Base-by-base conservation (phyloP, 164 flowering plant genomes). In the Kingdonia uniflora region DNA sequence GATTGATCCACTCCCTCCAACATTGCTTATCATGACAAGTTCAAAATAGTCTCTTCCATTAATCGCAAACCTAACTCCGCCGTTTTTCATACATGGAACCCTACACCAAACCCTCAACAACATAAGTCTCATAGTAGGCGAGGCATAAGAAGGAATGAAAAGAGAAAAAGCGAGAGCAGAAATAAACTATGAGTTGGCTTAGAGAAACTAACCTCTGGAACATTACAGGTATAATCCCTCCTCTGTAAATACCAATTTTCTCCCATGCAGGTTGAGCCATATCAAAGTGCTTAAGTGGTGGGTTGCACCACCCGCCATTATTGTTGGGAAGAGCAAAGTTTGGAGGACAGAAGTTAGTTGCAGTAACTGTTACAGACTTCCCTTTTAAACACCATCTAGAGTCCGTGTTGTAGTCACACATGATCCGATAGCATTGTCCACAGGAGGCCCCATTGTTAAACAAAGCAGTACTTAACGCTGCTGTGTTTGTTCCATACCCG, bases 211-310 rank as follows among this genome's bases (percentile, higher is more conserved):
- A 84, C 97, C 94, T 84, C 63, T 66, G 82, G 71, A 42, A 90
- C 39, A 77, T 0, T 8, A 90, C 86, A 0, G 95, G 97, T 0
- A 89, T 71, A n/a, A 89, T 84, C 0, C 97, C 97, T 0, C 92
- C 97, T 26, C 75, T 61, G 64, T 84, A 84, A 52, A 86, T 76
- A 22, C 72, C 95, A 19, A 89, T 84, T 74, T 82, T 78, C 43
- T 82, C 81, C 94, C 95, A 87, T 29, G 97, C 88, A 8, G 95
- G 97, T 64, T 90, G 82, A 63, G 97, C 90, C 95, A 90, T 87
- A 59, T 90, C 97, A 44, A 90, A 90, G 49, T 87, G 97, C 61
- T 75, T 56, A 50, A 71, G 82, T 0, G 96, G 96, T 25, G 97
- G 95, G 62, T 90, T 87, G 83, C 96, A 87, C 97, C 97, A 87